A percentile compares a stretch with the other conserved stretches of the same genome.
Evolutionary conservation across 139 green algal genomes (phyloP).

Genomic region (Haematococcus lacustris): DNA sequence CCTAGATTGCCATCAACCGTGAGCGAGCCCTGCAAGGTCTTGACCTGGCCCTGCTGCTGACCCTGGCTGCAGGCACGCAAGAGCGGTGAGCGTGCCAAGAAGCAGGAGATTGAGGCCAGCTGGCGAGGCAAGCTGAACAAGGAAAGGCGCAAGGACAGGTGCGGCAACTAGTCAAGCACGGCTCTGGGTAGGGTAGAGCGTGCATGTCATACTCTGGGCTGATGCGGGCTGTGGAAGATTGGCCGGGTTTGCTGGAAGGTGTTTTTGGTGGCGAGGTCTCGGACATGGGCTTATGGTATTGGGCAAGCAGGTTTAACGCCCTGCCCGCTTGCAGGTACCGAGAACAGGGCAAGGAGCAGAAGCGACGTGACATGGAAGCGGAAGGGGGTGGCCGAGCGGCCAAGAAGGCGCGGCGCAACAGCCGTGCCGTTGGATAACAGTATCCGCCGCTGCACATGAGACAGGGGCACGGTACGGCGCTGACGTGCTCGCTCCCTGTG

Average conservation of each 20-base stretch:
- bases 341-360: neutral
- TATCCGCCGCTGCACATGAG: no score
- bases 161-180: conserved; percentile 27
- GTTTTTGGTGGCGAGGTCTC: neutral
- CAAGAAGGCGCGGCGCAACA: neutral
- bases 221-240: neutral
- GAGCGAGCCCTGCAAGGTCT: no score
- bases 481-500: no score
- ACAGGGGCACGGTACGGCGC: no score
- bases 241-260: neutral
- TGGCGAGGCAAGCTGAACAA: conserved; percentile 45
- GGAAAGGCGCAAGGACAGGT: conserved; percentile 69
- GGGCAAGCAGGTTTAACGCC: neutral
- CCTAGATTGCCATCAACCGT: no score
- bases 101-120: conserved; percentile 52
- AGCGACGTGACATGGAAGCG: neutral
- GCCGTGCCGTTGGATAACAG: no score
- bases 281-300: no score
- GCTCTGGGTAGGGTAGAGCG: neutral
- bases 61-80: conserved; percentile 26
- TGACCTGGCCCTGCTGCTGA: no score
- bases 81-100: conserved; percentile 22
- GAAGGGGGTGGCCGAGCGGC: neutral
- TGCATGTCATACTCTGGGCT: neutral
- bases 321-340: neutral